phyloP scores from a whole-genome alignment of 768 basidiomycete species.

The Galerina sulciceps region DNA sequence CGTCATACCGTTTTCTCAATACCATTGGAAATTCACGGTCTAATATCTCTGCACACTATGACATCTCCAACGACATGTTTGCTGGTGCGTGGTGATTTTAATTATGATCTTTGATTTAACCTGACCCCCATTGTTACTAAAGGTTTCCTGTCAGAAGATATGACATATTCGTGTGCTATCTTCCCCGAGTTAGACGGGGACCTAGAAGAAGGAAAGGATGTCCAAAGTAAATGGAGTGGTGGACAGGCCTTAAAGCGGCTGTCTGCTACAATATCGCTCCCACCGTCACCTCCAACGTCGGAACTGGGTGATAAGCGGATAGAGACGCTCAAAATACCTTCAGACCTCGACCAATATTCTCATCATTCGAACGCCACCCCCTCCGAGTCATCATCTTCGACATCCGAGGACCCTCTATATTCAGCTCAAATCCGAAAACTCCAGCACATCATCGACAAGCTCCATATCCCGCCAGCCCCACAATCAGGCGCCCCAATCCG shows the following conservation, averaged over 20 bases:
- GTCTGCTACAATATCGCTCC: slow-evolving; percentile 11
- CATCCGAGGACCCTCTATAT: slow-evolving; percentile 32
- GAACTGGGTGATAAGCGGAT: slow-evolving; percentile 8
- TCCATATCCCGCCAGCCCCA: slow-evolving; percentile 47
- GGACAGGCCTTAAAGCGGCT: slow-evolving; percentile 38
- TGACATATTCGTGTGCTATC: slow-evolving; percentile 80
- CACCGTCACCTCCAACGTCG: slow-evolving; percentile 15
- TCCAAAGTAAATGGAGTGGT: slow-evolving; percentile 37
- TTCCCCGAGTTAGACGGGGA: slow-evolving; percentile 69
- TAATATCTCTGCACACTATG: slow-evolving; percentile 80
- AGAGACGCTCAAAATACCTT: neutral
- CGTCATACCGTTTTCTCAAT: slow-evolving; percentile 66
- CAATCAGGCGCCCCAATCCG: slow-evolving; percentile 51
- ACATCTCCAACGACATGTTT: slow-evolving; percentile 81
- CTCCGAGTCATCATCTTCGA: neutral
- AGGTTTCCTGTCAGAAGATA: slow-evolving; percentile 68
- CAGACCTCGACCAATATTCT: slow-evolving; percentile 2
- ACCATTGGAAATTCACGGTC: slow-evolving; percentile 65
- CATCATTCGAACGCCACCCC: neutral
- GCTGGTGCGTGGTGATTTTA: slow-evolving; percentile 39
- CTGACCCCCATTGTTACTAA: neutral
- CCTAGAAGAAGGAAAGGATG: slow-evolving; percentile 27
- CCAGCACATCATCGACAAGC: slow-evolving; percentile 64
- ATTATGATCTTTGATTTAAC: slow-evolving; percentile 1
- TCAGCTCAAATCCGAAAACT: slow-evolving; percentile 66